phyloP scores from a whole-genome alignment of 441 rosid species.

The Adansonia grandidieri region DNA sequence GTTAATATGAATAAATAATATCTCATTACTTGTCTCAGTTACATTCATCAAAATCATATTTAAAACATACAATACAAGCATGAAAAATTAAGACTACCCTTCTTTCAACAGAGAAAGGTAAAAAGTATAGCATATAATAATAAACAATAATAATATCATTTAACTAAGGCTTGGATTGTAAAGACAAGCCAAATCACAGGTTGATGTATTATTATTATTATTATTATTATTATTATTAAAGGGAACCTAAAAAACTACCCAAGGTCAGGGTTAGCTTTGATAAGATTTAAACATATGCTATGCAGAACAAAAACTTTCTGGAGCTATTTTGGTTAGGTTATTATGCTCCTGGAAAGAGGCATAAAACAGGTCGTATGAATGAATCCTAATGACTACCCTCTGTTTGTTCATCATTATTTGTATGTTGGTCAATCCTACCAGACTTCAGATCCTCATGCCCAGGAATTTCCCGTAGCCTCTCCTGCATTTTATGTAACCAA shows the following conservation, averaged over 20 bases:
- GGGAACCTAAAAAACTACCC: background rate
- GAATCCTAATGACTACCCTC: conserved; percentile 52
- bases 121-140: conserved; percentile 20
- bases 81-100: conserved; percentile 24
- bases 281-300: conserved; percentile 45
- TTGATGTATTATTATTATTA: conserved; percentile 27
- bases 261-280: conserved; percentile 14
- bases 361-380: conserved; percentile 28
- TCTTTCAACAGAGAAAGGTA: conserved; percentile 40
- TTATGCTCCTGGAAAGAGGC: conserved; percentile 38
- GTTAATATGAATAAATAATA: too few relatives aligned
- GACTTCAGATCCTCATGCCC: conserved; percentile 53
- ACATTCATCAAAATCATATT: too few relatives aligned
- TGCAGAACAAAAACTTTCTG: conserved; percentile 44
- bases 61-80: background rate
- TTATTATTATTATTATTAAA: too few relatives aligned
- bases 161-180: conserved; percentile 32
- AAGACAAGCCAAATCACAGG: conserved; percentile 31
- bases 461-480: conserved; percentile 38
- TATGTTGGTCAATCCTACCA: conserved; percentile 51
- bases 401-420: conserved; percentile 50
- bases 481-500: conserved; percentile 15
- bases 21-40: too few relatives aligned
- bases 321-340: conserved; percentile 53
- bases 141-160: conserved; percentile 33